A percentile compares a stretch with the other conserved stretches of the same genome.
phyloP scores from a whole-genome alignment of 176 grass and related monocot genomes.

The Tuctoria greenei region DNA sequence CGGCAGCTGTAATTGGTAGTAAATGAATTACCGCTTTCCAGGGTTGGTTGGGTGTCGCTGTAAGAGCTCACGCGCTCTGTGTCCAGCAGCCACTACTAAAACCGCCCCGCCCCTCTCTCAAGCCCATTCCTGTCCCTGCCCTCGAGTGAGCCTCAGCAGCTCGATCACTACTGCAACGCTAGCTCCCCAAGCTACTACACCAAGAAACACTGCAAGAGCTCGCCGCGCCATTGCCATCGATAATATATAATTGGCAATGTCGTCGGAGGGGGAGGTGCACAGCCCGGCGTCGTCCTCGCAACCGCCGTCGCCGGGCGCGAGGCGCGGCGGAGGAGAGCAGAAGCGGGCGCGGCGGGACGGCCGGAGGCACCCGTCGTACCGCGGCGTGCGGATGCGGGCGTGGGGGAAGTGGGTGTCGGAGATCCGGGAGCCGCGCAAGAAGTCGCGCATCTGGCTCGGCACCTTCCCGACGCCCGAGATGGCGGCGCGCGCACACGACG shows the following conservation, averaged over 20 bases:
- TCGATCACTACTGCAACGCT: neutral
- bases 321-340: neutral
- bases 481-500: conserved; percentile 89
- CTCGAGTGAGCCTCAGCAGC: neutral
- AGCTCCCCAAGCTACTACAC: neutral
- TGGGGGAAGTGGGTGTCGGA: conserved; percentile 99
- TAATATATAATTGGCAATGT: conserved; percentile 24
- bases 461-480: conserved; percentile 86
- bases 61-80: neutral
- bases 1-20: too few relatives aligned
- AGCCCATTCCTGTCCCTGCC: neutral
- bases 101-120: neutral
- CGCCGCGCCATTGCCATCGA: neutral
- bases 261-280: neutral
- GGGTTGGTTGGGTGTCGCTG: conserved; percentile 32
- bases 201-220: neutral
- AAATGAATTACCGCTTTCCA: neutral
- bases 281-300: conserved; percentile 42
- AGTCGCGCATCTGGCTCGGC: conserved; percentile 94
- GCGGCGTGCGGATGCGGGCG: conserved; percentile 83
- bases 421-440: conserved; percentile 93
- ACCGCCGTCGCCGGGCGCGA: neutral
- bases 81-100: neutral
- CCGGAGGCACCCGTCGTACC: conserved; percentile 49
- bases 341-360: neutral